Conservation (phyloP, 2,329 filamentous ascomycete genomes). For the Plectosphaerella cucumerina region DNA sequence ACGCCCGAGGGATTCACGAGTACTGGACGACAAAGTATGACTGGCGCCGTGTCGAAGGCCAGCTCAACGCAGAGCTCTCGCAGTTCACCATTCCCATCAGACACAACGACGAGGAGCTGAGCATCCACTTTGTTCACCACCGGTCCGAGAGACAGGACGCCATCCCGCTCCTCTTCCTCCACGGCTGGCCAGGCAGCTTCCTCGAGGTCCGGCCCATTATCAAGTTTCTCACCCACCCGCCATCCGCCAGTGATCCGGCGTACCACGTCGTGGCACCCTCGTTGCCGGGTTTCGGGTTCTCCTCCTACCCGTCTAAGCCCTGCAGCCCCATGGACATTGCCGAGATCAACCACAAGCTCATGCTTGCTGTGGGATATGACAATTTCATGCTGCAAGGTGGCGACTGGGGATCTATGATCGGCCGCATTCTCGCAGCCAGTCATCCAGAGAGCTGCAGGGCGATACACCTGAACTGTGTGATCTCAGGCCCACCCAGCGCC, state of each 20-base stretch:
- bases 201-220: slow-evolving; percentile 36
- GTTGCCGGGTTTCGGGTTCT: slow-evolving; percentile 40
- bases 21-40: neutral
- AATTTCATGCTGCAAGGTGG: neutral
- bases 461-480: neutral
- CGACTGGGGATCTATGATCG: neutral
- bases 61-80: slow-evolving; percentile 6
- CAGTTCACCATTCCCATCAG: neutral
- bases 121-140: slow-evolving; percentile 19
- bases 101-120: slow-evolving; percentile 14
- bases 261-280: slow-evolving; percentile 44
- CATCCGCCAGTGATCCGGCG: slow-evolving; percentile 21
- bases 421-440: neutral
- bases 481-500: neutral
- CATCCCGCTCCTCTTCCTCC: slow-evolving; percentile 34
- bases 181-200: slow-evolving; percentile 41
- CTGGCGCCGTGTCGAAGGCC: neutral
- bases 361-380: neutral
- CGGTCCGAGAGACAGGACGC: slow-evolving; percentile 16
- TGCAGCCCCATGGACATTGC: neutral
- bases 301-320: slow-evolving; percentile 9
- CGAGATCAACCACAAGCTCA: neutral
- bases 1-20: neutral
- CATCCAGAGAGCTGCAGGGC: neutral
- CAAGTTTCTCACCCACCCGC: slow-evolving; percentile 22